A percentile compares a stretch with the other conserved stretches of the same genome.
These are phyloP conservation scores for Trametes gibbosa DNA, from an alignment of 768 basidiomycete species.

Conservation along the genomic window DNA sequence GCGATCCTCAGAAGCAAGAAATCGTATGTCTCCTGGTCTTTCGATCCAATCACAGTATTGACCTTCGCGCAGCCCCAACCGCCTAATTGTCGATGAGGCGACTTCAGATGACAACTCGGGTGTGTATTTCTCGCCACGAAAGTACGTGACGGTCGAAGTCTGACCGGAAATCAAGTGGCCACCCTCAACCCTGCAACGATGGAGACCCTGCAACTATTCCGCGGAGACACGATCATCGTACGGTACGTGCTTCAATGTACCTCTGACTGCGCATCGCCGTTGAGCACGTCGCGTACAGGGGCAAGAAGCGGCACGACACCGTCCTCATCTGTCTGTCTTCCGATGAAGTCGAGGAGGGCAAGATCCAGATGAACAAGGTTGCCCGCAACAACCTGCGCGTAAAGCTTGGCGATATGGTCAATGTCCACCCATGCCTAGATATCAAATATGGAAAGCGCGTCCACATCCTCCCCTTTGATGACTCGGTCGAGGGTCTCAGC, in stretches of 20 bases:
- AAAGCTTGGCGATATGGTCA: slow-evolving; percentile 94
- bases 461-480: slow-evolving; percentile 96
- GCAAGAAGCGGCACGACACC: slow-evolving; percentile 97
- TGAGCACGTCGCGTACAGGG: slow-evolving; percentile 43
- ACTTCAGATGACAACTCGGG: slow-evolving; percentile 95
- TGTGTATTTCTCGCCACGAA: slow-evolving; percentile 34
- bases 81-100: slow-evolving; percentile 95
- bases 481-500: slow-evolving; percentile 95
- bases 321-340: slow-evolving; percentile 95
- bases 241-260: slow-evolving; percentile 48
- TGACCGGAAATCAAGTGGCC: slow-evolving; percentile 57
- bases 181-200: slow-evolving; percentile 95
- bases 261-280: neutral
- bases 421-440: slow-evolving; percentile 93
- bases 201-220: slow-evolving; percentile 90
- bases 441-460: slow-evolving; percentile 99
- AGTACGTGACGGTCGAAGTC: neutral
- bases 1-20: slow-evolving; percentile 97
- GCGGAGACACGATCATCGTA: slow-evolving; percentile 95
- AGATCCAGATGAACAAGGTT: slow-evolving; percentile 98
- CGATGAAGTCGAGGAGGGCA: slow-evolving; percentile 97
- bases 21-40: slow-evolving; percentile 61
- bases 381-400: slow-evolving; percentile 99
- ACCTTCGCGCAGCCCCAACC: slow-evolving; percentile 72
- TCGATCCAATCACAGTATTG: slow-evolving; percentile 21